Conservation (phyloP, 129 eudicot species). For the Helianthus tuberosus region DNA sequence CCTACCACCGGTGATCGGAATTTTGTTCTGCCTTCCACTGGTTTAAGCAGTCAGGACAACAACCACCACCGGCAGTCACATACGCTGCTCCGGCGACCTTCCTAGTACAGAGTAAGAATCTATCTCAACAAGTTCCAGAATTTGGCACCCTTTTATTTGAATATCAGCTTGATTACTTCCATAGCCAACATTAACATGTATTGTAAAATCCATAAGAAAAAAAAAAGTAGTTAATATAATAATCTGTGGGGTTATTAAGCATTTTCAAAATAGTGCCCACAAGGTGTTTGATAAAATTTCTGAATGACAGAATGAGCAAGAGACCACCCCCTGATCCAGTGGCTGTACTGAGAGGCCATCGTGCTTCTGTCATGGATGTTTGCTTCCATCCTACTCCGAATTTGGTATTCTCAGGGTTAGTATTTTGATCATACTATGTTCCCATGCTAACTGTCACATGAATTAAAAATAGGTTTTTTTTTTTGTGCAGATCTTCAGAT, state of each 20-base stretch:
- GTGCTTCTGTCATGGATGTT: conserved; percentile 76
- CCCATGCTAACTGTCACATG: neutral
- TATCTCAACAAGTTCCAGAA: neutral
- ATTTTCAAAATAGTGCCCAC: neutral
- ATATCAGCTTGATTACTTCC: neutral
- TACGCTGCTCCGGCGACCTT: neutral
- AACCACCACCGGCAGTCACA: neutral
- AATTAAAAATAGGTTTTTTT: conserved; percentile 4
- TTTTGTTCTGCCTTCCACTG: neutral
- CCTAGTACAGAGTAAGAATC: neutral
- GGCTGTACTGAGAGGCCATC: conserved; percentile 88
- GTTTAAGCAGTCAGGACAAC: neutral
- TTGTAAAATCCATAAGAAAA: neutral
- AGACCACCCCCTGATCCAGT: conserved; percentile 93
- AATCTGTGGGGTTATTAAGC: neutral
- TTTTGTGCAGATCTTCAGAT: conserved; percentile 75
- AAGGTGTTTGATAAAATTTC: conserved; percentile 32
- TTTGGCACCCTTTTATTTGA: neutral
- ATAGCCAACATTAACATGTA: neutral
- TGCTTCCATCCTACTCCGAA: conserved; percentile 76
- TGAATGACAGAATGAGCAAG: conserved; percentile 70
- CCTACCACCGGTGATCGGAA: neutral
- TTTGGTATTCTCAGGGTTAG: conserved; percentile 65
- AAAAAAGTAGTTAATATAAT: no score
- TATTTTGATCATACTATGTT: neutral